phyloP scores from a whole-genome alignment of 1,284 basidiomycete species.

The Pseudozyma sp. region DNA sequence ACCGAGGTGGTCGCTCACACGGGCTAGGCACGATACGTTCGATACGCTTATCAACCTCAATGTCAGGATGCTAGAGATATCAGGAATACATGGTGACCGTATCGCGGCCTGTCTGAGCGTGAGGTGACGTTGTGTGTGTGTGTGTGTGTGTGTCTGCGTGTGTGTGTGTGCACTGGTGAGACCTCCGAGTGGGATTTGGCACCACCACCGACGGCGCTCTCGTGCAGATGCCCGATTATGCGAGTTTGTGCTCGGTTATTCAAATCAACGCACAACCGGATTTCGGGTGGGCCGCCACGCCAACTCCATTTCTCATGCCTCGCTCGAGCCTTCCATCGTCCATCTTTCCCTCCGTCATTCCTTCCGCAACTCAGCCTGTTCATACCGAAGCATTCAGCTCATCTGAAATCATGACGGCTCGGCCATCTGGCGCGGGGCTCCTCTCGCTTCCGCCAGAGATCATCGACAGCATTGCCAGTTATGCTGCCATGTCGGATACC shows the following conservation, averaged over 20 bases:
- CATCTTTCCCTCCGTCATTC: background rate
- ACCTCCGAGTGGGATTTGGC: too few species aligned
- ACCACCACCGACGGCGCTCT: too few species aligned
- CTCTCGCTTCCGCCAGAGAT: conserved; percentile 55
- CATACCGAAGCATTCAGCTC: background rate
- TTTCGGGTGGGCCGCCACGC: background rate
- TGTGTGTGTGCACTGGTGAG: too few species aligned
- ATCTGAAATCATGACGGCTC: conserved; percentile 17
- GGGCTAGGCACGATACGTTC: conserved; percentile 20
- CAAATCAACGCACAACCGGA: conserved; percentile 9
- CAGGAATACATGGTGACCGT: too few species aligned
- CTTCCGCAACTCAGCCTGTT: conserved; percentile 1
- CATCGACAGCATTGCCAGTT: conserved; percentile 54
- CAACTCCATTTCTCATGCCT: conserved; percentile 1
- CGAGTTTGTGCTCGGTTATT: conserved; percentile 15
- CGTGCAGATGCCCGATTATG: background rate
- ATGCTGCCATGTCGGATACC: conserved; percentile 35
- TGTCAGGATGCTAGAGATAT: too few species aligned
- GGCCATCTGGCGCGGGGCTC: conserved; percentile 20
- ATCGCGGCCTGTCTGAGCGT: too few species aligned
- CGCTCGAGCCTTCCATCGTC: background rate
- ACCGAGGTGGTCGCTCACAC: conserved; percentile 65
- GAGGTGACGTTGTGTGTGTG: too few species aligned
- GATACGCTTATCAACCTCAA: too few species aligned
- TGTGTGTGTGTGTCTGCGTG: too few species aligned